phyloP scores from a whole-genome alignment of 2,329 filamentous ascomycete species.

The Fusarium sp. region DNA sequence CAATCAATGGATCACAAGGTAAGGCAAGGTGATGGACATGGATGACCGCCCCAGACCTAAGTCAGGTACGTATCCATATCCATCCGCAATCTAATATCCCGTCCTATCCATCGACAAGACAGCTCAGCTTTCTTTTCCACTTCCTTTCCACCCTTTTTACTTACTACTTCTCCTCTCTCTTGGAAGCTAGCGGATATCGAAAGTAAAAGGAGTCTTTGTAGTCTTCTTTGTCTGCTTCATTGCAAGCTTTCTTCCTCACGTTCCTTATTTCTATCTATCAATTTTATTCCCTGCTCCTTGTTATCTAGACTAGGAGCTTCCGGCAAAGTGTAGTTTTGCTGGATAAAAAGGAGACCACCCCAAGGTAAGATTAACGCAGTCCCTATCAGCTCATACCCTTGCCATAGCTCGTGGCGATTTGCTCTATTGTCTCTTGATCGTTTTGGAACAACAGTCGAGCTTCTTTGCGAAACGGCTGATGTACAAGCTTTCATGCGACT shows the following conservation, averaged over 20 bases:
- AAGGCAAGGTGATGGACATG: slow-evolving; percentile 24
- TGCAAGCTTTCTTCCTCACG: slow-evolving; percentile 28
- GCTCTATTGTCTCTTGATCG: slow-evolving; percentile 14
- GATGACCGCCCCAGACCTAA: slow-evolving; percentile 8
- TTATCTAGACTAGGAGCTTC: slow-evolving; percentile 17
- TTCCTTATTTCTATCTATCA: slow-evolving; percentile 19
- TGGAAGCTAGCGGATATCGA: slow-evolving; percentile 31
- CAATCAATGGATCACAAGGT: slow-evolving; percentile 19
- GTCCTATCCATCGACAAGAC: slow-evolving; percentile 32
- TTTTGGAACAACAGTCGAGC: slow-evolving; percentile 22
- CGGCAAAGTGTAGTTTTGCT: slow-evolving; percentile 34
- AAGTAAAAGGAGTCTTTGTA: slow-evolving; percentile 28
- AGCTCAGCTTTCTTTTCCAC: slow-evolving; percentile 33
- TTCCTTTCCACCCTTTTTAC: slow-evolving; percentile 19
- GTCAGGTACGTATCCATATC: slow-evolving; percentile 42
- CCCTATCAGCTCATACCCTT: slow-evolving; percentile 25
- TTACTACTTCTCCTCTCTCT: slow-evolving; percentile 18
- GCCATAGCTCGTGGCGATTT: slow-evolving; percentile 6
- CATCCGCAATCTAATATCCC: slow-evolving; percentile 43
- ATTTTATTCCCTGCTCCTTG: slow-evolving; percentile 9
- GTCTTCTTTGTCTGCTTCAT: slow-evolving; percentile 25
- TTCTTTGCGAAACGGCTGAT: slow-evolving; percentile 18
- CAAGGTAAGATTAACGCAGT: slow-evolving; percentile 38
- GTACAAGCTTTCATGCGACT: slow-evolving; percentile 11
- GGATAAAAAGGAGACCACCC: slow-evolving; percentile 37